A percentile compares a stretch with the other conserved stretches of the same genome.
Evolutionary conservation across 208 protist genomes (phyloP).

Genomic region (Leishmania aethiopica): DNA sequence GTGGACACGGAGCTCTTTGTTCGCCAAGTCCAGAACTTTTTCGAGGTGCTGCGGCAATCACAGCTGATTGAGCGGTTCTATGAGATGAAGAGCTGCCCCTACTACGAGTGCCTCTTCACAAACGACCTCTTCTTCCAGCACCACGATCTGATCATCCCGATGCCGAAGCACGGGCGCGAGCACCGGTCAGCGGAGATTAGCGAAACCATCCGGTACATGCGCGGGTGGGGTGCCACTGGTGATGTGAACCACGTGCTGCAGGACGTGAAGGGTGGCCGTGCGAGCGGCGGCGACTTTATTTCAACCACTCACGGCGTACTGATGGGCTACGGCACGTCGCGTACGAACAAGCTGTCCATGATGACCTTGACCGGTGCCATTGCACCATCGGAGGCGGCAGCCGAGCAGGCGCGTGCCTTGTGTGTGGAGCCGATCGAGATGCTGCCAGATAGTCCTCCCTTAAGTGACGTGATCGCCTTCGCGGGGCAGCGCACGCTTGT

Average conservation of each 20-base stretch:
- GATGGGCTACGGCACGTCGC: slow-evolving; percentile 72
- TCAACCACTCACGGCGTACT: slow-evolving; percentile 75
- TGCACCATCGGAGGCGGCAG: slow-evolving; percentile 40
- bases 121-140: slow-evolving; percentile 84
- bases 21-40: slow-evolving; percentile 65
- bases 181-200: slow-evolving; percentile 77
- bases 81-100: slow-evolving; percentile 83
- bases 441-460: slow-evolving; percentile 68
- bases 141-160: slow-evolving; percentile 80
- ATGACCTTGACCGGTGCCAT: slow-evolving; percentile 50
- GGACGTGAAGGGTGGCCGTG: slow-evolving; percentile 65
- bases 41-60: slow-evolving; percentile 61
- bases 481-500: slow-evolving; percentile 74
- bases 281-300: slow-evolving; percentile 77
- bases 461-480: slow-evolving; percentile 81
- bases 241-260: slow-evolving; percentile 84
- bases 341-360: slow-evolving; percentile 76
- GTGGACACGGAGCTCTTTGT: slow-evolving; percentile 77
- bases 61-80: slow-evolving; percentile 78
- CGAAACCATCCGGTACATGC: slow-evolving; percentile 89
- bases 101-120: slow-evolving; percentile 83
- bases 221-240: slow-evolving; percentile 69
- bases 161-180: slow-evolving; percentile 87
- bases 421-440: slow-evolving; percentile 75
- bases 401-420: slow-evolving; percentile 46